Evolutionary conservation across 2,329 filamentous ascomycete genomes (phyloP).

Genomic region (Clarireedia paspali): DNA sequence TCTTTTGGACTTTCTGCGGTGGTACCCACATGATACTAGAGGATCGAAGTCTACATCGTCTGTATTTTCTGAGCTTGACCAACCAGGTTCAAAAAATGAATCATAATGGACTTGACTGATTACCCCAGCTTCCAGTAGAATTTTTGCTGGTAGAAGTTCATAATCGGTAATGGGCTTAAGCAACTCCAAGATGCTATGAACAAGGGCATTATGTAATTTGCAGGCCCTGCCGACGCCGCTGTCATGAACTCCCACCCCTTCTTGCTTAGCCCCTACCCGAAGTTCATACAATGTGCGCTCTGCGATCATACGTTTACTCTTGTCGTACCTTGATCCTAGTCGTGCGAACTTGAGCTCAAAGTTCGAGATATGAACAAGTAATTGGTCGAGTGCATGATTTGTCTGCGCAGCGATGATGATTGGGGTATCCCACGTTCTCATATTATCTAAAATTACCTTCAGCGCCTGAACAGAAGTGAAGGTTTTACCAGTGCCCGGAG

Average conservation of each 20-base stretch:
- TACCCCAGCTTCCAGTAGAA: constrained; percentile 47
- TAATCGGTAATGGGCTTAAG: constrained; percentile 16
- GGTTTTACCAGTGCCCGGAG: constrained; percentile 72
- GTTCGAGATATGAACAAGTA: constrained; percentile 41
- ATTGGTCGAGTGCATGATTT: constrained; percentile 83
- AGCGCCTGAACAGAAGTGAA: constrained; percentile 70
- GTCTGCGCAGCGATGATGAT: constrained; percentile 81
- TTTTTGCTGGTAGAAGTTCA: constrained; percentile 43
- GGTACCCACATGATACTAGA: constrained; percentile 16
- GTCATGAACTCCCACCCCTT: constrained; percentile 5
- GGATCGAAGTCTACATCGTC: background rate
- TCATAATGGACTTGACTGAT: constrained; percentile 56
- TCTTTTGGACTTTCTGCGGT: background rate
- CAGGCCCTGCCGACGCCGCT: background rate
- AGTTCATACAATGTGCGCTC: constrained; percentile 60
- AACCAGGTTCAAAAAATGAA: constrained; percentile 46
- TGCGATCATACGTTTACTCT: constrained; percentile 51
- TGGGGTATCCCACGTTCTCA: constrained; percentile 48
- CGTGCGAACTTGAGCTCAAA: constrained; percentile 58
- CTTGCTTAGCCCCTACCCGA: constrained; percentile 31
- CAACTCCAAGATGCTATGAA: background rate
- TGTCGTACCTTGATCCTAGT: constrained; percentile 34
- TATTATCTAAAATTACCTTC: constrained; percentile 55
- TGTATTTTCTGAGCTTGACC: constrained; percentile 14
- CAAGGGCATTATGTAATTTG: background rate